Evolutionary conservation across 163 green algal genomes (phyloP).

Genomic region (Coccomyxa subellipsoidea): DNA sequence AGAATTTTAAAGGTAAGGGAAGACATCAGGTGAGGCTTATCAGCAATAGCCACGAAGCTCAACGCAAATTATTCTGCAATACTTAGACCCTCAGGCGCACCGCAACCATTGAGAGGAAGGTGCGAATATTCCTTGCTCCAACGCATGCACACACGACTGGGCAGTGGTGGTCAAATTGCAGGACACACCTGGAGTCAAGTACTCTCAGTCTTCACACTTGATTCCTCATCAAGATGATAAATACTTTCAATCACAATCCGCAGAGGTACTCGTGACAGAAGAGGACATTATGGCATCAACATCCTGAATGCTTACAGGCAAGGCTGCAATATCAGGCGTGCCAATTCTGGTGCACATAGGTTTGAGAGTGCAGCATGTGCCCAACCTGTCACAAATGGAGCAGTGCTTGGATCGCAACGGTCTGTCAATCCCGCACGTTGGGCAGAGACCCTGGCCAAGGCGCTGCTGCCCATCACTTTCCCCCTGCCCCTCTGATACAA

Average conservation of each 20-base stretch:
- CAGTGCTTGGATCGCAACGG: slow-evolving; percentile 71
- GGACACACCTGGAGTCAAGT: slow-evolving; percentile 26
- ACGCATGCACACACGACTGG: slow-evolving; percentile 70
- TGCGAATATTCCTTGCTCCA: slow-evolving; percentile 61
- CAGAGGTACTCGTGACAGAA: too few relatives aligned
- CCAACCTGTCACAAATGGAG: slow-evolving; percentile 26
- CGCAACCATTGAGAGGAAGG: slow-evolving; percentile 38
- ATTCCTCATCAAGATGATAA: too few relatives aligned
- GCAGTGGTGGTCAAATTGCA: slow-evolving; percentile 55
- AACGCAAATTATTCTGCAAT: too few relatives aligned
- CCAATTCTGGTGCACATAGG: too few relatives aligned
- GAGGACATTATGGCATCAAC: too few relatives aligned
- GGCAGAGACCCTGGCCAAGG: slow-evolving; percentile 27
- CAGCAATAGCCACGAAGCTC: neutral
- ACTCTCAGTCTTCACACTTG: neutral
- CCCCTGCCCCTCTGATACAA: neutral
- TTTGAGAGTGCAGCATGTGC: too few relatives aligned
- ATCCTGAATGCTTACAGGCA: too few relatives aligned
- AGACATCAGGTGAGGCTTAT: neutral
- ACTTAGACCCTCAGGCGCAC: neutral
- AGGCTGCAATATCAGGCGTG: too few relatives aligned
- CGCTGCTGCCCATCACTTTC: neutral
- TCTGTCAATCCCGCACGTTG: slow-evolving; percentile 46
- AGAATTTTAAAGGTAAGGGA: neutral
- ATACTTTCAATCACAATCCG: too few relatives aligned